Conservation (phyloP, 129 eudicot species). For the Gnaphalium uliginosum region DNA sequence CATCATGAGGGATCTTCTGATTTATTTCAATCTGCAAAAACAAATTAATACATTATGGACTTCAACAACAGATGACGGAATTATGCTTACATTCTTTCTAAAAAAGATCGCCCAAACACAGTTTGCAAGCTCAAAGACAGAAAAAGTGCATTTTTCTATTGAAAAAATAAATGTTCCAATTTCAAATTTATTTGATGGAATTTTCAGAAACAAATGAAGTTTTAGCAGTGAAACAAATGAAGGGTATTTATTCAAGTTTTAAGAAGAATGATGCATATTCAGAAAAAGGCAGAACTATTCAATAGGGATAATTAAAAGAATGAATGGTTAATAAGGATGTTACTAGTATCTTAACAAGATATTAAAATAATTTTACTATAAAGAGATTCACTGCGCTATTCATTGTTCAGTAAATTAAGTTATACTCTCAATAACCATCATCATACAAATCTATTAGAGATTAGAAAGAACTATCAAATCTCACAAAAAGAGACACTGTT, state of each 20-base stretch:
- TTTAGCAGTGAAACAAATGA: not conserved
- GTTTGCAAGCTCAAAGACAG: not conserved
- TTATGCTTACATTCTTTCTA: not conserved
- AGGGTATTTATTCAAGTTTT: not conserved
- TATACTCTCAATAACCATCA: not conserved
- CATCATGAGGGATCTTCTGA: slow-evolving; percentile 80
- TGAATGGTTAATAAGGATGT: not conserved
- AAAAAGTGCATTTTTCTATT: not conserved
- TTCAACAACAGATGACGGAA: not conserved
- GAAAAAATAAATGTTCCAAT: not conserved
- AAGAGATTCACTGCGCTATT: not conserved
- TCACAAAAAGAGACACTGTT: not conserved
- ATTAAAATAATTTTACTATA: not conserved
- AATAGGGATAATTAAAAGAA: not conserved
- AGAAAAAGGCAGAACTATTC: slow-evolving; percentile 2
- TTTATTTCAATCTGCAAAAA: slow-evolving; percentile 65
- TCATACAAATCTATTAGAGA: slow-evolving; percentile 1
- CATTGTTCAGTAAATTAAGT: not conserved
- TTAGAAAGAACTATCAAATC: slow-evolving; percentile 9
- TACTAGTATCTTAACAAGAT: slow-evolving; percentile 13
- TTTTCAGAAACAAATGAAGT: not conserved
- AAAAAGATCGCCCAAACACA: not conserved
- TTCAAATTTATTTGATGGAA: not conserved
- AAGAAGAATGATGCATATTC: not conserved
- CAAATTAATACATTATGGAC: not conserved